Base-by-base conservation (phyloP, 805 yeast species). In the Metschnikowia aberdeeniae region DNA sequence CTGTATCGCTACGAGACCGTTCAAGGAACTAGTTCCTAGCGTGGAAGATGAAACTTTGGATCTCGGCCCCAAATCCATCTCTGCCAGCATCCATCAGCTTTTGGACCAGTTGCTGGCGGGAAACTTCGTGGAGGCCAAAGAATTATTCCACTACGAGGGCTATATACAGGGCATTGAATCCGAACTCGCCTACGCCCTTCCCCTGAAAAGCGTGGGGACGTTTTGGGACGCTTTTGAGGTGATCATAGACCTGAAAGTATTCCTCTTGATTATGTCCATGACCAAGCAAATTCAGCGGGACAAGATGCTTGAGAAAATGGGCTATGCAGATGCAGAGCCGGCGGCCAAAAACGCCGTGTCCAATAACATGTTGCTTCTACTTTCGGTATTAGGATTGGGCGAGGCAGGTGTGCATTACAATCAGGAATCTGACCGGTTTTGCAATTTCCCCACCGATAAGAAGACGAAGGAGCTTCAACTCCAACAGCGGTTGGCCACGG, bases 201-300 rank as follows among this genome's bases (percentile, higher is more conserved):
- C 57, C 12, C 13, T 7, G 13, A 49, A 46, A 37, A 35, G 43
- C 11, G 42, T 29, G 17, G 47, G 53, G 17, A 31, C 45, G 12
- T 66, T 63, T 42, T 43, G 61, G 36, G 53, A 52, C 4, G 61
- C 60, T 43, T 42, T 66, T 13, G 35, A 37, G 10, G 49, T 51
- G n/a, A 56, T 62, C 6, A 58, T 67, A n/a, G 68, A 67, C 45
- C 53, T 58, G 43, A 67, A 68, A 48, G 55, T 53, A 24, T 63
- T 66, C 36, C 51, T 67, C 17, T 49, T 66, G 37, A 49, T 67
- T 6, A 51, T 69, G 31, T 55, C 67, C 3, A 47, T 58, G 19
- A 54, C 61, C 1, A 56, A 57, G 35, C 50, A 54, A 24, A 60
- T 64, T 10, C 49, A 67, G 0, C 42, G 62, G 9, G 26, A 13